Evolutionary conservation across 805 yeast species (phyloP).

Genomic region (Torulaspora gathmanii): DNA sequence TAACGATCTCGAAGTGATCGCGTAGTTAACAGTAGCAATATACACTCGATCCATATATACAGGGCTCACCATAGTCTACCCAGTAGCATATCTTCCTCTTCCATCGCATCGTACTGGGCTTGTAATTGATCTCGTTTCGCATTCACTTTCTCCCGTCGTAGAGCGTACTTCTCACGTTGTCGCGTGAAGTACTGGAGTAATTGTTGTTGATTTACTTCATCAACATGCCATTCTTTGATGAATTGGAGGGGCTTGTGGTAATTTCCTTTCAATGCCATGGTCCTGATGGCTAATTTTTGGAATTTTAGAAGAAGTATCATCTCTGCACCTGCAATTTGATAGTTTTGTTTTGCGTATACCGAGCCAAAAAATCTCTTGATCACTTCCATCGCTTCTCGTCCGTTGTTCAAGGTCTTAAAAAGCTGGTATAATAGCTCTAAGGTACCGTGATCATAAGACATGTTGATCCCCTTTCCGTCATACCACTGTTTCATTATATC

Average conservation of each 20-base stretch:
- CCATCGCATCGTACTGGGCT: constrained; percentile 22
- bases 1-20: constrained; percentile 50
- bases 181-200: constrained; percentile 15
- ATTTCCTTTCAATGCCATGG: constrained; percentile 16
- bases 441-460: constrained; percentile 21
- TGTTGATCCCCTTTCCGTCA: constrained; percentile 5
- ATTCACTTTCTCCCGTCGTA: constrained; percentile 6
- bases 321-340: constrained; percentile 8
- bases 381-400: constrained; percentile 18
- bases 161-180: constrained; percentile 5
- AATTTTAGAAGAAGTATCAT: constrained; percentile 15
- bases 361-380: constrained; percentile 10
- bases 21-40: constrained; percentile 4
- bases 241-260: constrained; percentile 17
- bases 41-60: constrained; percentile 8
- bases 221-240: constrained; percentile 24
- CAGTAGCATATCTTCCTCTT: constrained; percentile 30
- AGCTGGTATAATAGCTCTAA: constrained; percentile 17
- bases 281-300: constrained; percentile 22
- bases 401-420: constrained; percentile 18
- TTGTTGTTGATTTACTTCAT: constrained; percentile 11
- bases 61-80: constrained; percentile 30
- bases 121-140: constrained; percentile 6
- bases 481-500: constrained; percentile 27
- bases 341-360: constrained; percentile 10